These are phyloP conservation scores for Hypoxylon sp. DNA, from an alignment of 2,329 filamentous ascomycete species.

Conservation along the genomic window DNA sequence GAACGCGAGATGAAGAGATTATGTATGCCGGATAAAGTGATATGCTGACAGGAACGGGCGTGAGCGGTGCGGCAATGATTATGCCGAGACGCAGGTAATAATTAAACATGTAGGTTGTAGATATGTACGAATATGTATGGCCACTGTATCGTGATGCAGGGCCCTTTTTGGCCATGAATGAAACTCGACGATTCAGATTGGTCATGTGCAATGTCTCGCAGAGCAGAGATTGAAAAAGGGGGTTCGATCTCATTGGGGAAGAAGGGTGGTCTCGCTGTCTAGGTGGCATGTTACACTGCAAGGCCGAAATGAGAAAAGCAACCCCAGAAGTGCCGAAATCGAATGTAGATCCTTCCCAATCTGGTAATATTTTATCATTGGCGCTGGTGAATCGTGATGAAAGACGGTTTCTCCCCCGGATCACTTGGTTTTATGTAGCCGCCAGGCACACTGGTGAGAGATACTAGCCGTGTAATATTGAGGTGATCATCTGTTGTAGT, in stretches of 20 bases:
- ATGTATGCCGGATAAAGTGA: slow-evolving; percentile 44
- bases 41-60: slow-evolving; percentile 38
- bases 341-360: slow-evolving; percentile 47
- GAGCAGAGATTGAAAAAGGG: slow-evolving; percentile 32
- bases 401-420: slow-evolving; percentile 28
- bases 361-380: slow-evolving; percentile 28
- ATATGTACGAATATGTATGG: slow-evolving; percentile 26
- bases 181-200: slow-evolving; percentile 41
- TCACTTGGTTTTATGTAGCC: slow-evolving; percentile 16
- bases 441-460: slow-evolving; percentile 25
- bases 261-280: slow-evolving; percentile 35
- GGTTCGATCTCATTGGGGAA: slow-evolving; percentile 31
- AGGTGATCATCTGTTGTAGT: slow-evolving; percentile 25
- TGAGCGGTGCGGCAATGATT: slow-evolving; percentile 30
- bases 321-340: slow-evolving; percentile 51
- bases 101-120: slow-evolving; percentile 38
- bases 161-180: slow-evolving; percentile 32
- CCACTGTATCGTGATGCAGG: slow-evolving; percentile 33
- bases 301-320: slow-evolving; percentile 48
- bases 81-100: slow-evolving; percentile 42
- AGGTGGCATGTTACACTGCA: slow-evolving; percentile 47
- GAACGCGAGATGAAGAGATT: slow-evolving; percentile 33
- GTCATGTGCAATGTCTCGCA: slow-evolving; percentile 44
- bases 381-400: slow-evolving; percentile 43
- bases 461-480: slow-evolving; percentile 14